Conservation (phyloP, 805 yeast species). For the Candida sakaeoensis region DNA sequence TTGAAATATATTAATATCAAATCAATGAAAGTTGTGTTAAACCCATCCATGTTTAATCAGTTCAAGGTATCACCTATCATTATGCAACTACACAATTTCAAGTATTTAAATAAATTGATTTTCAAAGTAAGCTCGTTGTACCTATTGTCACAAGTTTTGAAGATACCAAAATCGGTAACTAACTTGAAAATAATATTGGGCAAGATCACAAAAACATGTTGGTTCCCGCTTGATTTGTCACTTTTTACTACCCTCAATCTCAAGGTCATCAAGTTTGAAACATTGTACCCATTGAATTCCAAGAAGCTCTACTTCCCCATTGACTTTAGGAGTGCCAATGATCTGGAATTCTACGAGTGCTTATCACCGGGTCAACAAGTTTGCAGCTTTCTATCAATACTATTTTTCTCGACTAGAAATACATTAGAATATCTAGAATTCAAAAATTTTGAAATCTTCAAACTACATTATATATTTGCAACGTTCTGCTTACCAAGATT, state of each 20-base stretch:
- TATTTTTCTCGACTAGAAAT: constrained; percentile 5
- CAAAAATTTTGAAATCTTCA: not conserved
- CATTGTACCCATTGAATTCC: constrained; percentile 4
- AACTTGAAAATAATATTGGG: constrained; percentile 1
- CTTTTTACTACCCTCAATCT: not conserved
- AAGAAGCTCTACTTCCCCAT: constrained; percentile 4
- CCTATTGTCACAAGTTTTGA: not conserved
- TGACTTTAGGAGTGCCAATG: not conserved
- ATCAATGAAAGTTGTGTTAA: not conserved
- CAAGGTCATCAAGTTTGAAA: constrained; percentile 2
- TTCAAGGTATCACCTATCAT: not conserved
- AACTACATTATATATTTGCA: constrained; percentile 5
- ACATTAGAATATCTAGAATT: constrained; percentile 7
- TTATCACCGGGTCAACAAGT: constrained; percentile 8
- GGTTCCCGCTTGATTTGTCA: constrained; percentile 3
- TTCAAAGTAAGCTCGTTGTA: constrained; percentile 1
- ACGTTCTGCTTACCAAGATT: constrained; percentile 3
- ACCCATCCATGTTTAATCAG: not conserved
- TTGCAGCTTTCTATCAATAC: constrained; percentile 2
- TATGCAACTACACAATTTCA: not conserved
- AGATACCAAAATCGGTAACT: constrained; percentile 1
- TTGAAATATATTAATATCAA: not conserved
- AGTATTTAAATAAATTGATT: not conserved
- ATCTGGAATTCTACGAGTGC: not conserved
- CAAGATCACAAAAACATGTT: constrained; percentile 1